Base-by-base conservation (phyloP, 2,329 filamentous ascomycete species). In the Penicillium hesseltinei region DNA sequence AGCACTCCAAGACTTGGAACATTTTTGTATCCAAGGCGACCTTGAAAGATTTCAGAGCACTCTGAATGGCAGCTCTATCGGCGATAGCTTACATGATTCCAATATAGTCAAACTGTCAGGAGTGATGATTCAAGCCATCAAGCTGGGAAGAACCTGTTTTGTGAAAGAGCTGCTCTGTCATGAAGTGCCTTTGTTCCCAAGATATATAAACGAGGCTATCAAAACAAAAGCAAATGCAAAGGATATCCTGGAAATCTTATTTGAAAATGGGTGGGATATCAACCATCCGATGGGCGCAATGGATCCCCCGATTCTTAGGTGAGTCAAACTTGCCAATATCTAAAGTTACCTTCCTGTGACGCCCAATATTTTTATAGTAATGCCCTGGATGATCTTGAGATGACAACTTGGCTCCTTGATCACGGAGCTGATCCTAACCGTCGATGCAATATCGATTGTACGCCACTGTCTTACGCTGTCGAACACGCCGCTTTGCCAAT, bases 341-440 rank as follows among this genome's bases (percentile, higher is more conserved):
- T 17, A 36, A 31, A 42, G 8, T 21, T 50, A 23, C 35, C 17
- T 48, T 10, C 38, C 4, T 21, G 10, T 40, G 6, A 42, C 13
- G 11, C 21, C 19, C 52, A 60, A 45, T 42, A 29, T n/a, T n/a
- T 21, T 35, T 46, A 40, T 40, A 69, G 62, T 8, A 56, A 62
- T 57, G 59, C 60, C 8, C 31, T 66, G 44, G 25, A 33, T 45
- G 61, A 70, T 52, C 46, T 64, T 45, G 63, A 69, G 23, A 69
- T 70, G 52, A 47, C 42, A 40, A 27, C 47, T 53, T 69, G 60
- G 67, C 62, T 71, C 15, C 65, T 71, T 49, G 57, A 71, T 48
- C 60, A 67, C 54, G 60, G 62, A 52, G 67, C 69, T 15, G 60
- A 69, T 57, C 66, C 64, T 1, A 69, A 71, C 59, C 44, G 46